phyloP scores from a whole-genome alignment of 208 protist genomes.

The Trichomonas vaginalis region DNA sequence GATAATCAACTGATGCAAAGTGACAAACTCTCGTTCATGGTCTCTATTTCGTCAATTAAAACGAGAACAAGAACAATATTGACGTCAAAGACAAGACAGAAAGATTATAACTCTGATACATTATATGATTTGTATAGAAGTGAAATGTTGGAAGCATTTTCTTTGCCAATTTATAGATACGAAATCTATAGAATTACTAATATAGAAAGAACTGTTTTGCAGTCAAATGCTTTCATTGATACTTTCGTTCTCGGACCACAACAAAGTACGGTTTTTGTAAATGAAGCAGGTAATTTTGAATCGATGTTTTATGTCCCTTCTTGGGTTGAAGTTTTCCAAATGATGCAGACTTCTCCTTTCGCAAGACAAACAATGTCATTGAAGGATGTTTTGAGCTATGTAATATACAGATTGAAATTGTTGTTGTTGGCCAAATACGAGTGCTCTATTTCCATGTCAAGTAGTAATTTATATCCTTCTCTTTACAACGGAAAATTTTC shows the following conservation, averaged over 20 bases:
- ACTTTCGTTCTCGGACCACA: background rate
- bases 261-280: background rate
- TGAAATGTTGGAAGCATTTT: background rate
- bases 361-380: background rate
- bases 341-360: background rate
- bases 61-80: background rate
- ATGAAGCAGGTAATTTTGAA: background rate
- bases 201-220: background rate
- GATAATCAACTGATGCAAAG: background rate
- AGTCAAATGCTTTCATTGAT: background rate
- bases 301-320: background rate
- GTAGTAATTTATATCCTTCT: background rate
- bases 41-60: background rate
- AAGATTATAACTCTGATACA: background rate
- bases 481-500: background rate
- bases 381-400: background rate
- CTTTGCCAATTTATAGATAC: background rate
- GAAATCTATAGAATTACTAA: background rate
- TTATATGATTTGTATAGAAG: background rate
- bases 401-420: background rate
- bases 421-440: background rate
- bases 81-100: background rate
- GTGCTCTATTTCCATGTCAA: background rate
- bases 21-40: background rate
- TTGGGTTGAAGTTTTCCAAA: background rate